These are phyloP conservation scores for Nyssa sinensis DNA, from an alignment of 148 eudicot species.

Conservation along the genomic window DNA sequence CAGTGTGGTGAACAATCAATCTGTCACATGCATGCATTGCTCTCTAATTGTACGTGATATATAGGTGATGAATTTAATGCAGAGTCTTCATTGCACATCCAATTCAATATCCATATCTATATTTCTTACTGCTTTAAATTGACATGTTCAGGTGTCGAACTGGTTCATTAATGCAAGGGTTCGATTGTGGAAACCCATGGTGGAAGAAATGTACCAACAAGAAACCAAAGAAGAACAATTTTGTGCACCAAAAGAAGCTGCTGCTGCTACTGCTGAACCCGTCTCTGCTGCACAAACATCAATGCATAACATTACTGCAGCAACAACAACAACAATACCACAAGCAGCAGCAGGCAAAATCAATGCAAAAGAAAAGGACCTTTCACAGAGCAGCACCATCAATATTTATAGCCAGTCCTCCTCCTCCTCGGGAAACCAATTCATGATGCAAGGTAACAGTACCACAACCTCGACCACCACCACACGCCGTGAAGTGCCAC, in stretches of 20 bases:
- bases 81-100: not conserved
- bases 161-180: constrained; percentile 84
- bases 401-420: not conserved
- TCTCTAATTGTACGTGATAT: not conserved
- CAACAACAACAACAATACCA: constrained; percentile 17
- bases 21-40: constrained; percentile 7
- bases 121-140: not conserved
- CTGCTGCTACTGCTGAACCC: not conserved
- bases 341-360: constrained; percentile 7
- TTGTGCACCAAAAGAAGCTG: constrained; percentile 7
- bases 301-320: constrained; percentile 5
- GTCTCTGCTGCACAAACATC: constrained; percentile 18
- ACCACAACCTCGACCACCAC: not conserved
- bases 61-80: constrained; percentile 2
- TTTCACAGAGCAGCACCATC: constrained; percentile 21
- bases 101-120: not conserved
- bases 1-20: too few relatives aligned
- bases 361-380: constrained; percentile 34
- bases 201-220: constrained; percentile 67
- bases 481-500: not conserved
- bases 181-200: constrained; percentile 73
- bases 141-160: constrained; percentile 50
- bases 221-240: constrained; percentile 38
- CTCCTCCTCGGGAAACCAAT: constrained; percentile 18
- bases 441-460: not conserved